Base-by-base conservation (phyloP, 352 stramenopile species). In the Phytophthora constricta region DNA sequence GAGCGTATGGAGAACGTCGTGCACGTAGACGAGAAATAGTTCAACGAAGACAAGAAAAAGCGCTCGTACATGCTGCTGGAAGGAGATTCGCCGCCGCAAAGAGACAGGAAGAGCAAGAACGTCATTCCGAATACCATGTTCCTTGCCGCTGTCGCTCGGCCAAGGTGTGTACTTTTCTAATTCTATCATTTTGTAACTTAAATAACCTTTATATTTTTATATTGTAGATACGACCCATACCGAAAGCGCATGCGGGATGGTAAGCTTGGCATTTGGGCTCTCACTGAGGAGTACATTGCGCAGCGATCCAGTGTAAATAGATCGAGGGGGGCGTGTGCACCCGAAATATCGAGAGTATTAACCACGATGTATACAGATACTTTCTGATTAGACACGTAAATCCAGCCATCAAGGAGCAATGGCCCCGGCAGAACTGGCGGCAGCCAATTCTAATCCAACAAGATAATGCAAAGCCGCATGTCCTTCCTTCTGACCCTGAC, bases 221-320 rank as follows among this genome's bases (percentile, higher is more conserved):
- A 14, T 46, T 46, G 16, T 19, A 23, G 39, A 52, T 46, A 19
- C 20, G 14, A 47, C 14, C 19, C 11, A 22, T 13, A 34, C 23
- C 9, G 53, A 2, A 65, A 71, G 23, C 25, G 11, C 11, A 52
- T 37, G 1, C 66, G 58, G 11, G 55, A 72, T 41, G 61, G 70
- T 0, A 76, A 81, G 45, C 61, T 76, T 23, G 73, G 65, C 14
- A 71, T 70, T 1, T 76, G 68, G 69, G 49, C 61, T 7, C 77
- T 80, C 26, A 62, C 51, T 0, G 41, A 75, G 31, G 39, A 55
- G 11, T 61, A 49, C 9, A 13, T 45, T 5, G 65, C 69, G 1
- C 17, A 68, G 37, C 51, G 65, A 13, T 68, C 34, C 1, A 81
- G 65, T 27, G 48, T 50, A 19, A 53, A 76, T 34, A 58, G 56